Percentiles rank a stretch among this genome's conserved stretches.
Conservation (phyloP, 306 rosid species). For the Cucurbita ficifolia region DNA sequence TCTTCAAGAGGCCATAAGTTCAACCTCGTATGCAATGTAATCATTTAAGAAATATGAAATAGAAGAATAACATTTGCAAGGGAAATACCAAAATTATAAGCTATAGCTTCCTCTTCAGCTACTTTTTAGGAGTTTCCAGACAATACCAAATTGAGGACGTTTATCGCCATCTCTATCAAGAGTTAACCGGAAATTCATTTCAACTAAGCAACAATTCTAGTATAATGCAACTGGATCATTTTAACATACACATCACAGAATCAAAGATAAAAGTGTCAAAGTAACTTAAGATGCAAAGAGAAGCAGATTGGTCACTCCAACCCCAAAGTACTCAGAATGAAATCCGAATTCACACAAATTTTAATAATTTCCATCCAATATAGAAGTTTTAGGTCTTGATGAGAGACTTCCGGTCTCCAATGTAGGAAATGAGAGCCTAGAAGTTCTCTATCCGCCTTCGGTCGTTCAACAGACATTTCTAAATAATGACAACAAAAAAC, state of each 20-base stretch:
- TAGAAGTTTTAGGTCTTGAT: neutral
- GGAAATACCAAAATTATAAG: neutral
- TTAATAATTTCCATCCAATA: neutral
- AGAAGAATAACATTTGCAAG: neutral
- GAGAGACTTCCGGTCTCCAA: neutral
- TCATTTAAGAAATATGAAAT: neutral
- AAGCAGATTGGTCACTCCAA: neutral
- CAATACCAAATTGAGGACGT: neutral
- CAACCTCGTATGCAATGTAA: neutral
- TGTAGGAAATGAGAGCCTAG: neutral
- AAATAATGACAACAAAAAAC: neutral
- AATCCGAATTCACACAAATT: neutral
- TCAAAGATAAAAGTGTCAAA: neutral
- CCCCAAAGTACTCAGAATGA: neutral
- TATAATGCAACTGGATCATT: neutral
- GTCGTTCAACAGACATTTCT: neutral
- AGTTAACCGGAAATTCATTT: neutral
- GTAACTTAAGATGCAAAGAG: neutral
- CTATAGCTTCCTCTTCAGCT: neutral
- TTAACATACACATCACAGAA: neutral
- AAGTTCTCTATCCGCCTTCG: neutral
- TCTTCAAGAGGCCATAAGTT: neutral
- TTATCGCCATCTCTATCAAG: neutral
- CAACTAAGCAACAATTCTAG: neutral
- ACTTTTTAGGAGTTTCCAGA: neutral